Evolutionary conservation across 75 land plant species (phyloP).

Genomic region (Picea glauca): DNA sequence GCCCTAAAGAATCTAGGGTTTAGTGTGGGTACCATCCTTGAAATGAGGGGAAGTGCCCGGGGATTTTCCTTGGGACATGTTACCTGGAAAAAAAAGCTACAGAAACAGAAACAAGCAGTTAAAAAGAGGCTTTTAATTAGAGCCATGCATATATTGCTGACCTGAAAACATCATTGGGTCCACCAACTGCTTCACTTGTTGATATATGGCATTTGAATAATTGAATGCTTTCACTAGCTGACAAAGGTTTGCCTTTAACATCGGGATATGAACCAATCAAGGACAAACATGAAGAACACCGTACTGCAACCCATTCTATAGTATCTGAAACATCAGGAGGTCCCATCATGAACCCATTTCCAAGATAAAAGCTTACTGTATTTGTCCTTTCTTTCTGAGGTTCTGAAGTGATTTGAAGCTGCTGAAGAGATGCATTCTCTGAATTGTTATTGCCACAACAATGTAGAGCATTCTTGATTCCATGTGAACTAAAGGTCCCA

Average conservation of each 20-base stretch:
- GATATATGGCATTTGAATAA: conserved; percentile 73
- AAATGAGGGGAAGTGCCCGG: too few species aligned
- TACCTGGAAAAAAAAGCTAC: too few species aligned
- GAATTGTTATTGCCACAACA: background rate
- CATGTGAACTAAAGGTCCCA: background rate
- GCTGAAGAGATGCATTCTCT: background rate
- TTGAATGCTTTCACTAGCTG: conserved; percentile 65
- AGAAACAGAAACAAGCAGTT: background rate
- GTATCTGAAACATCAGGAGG: conserved; percentile 32
- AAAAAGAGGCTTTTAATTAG: background rate
- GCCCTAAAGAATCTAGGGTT: too few species aligned
- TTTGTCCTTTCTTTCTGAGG: background rate
- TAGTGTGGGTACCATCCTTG: too few species aligned
- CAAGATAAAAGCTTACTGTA: conserved; percentile 27
- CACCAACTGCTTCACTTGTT: conserved; percentile 33
- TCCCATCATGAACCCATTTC: conserved; percentile 62
- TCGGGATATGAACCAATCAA: conserved; percentile 63
- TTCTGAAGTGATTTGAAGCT: background rate
- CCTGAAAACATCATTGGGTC: conserved; percentile 58
- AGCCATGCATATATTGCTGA: conserved; percentile 16
- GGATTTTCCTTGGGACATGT: too few species aligned
- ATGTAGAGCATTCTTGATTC: background rate
- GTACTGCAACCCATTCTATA: conserved; percentile 58
- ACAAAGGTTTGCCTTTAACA: conserved; percentile 11
- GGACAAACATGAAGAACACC: conserved; percentile 55